phyloP scores from a whole-genome alignment of 1,139 yeast genomes.

The Saccharomyces hybrid region DNA sequence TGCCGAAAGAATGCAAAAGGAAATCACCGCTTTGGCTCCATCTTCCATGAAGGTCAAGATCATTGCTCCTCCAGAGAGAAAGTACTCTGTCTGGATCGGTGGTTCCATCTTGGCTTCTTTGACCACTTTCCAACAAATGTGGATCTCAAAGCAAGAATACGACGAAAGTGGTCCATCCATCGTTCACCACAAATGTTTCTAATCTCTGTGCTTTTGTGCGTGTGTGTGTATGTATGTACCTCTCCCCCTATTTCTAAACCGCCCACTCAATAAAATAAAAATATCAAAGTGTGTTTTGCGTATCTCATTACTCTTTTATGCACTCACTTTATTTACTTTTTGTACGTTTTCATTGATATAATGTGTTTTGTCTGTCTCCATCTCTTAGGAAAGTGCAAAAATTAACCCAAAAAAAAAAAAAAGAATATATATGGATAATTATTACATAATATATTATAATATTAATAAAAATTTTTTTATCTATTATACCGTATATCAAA shows the following conservation, averaged over 20 bases:
- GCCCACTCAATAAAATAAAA: constrained; percentile 1
- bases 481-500: not conserved
- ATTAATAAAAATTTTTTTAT: not conserved
- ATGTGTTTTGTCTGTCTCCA: not conserved
- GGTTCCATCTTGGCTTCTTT: constrained; percentile 98
- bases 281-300: not conserved
- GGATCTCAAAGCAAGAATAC: constrained; percentile 99
- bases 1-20: constrained; percentile 99
- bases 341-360: not conserved
- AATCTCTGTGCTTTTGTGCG: constrained; percentile 31
- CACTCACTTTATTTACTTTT: not conserved
- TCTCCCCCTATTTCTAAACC: constrained; percentile 1
- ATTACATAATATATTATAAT: not conserved
- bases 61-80: constrained; percentile 99
- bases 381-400: not conserved
- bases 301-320: not conserved
- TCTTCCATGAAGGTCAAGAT: constrained; percentile 99
- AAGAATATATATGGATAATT: not conserved
- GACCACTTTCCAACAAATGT: constrained; percentile 99
- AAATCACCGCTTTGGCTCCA: constrained; percentile 98
- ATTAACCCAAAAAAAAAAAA: not conserved
- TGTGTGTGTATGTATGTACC: constrained; percentile 1
- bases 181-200: constrained; percentile 99
- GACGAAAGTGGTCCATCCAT: constrained; percentile 99
- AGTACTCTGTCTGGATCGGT: constrained; percentile 99